phyloP scores from a whole-genome alignment of 129 eudicot genomes.

The Logfia minima region DNA sequence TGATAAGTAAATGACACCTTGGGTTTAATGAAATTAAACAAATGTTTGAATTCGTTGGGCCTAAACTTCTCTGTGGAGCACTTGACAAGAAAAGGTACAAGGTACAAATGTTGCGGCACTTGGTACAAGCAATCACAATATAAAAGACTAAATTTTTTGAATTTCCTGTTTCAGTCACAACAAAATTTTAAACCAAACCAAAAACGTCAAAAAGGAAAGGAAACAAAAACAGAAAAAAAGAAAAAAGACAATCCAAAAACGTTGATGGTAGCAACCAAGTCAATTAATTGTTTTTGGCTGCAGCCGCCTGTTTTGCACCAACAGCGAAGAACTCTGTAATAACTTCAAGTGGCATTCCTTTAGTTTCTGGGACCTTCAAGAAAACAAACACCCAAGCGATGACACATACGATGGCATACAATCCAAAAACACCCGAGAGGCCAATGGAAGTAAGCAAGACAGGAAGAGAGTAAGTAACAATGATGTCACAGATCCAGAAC shows the following conservation, averaged over 20 bases:
- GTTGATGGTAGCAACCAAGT: background rate
- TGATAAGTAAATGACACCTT: background rate
- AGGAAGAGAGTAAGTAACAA: slow-evolving; percentile 85
- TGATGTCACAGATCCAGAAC: slow-evolving; percentile 81
- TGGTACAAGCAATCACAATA: slow-evolving; percentile 28
- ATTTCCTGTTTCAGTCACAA: slow-evolving; percentile 34
- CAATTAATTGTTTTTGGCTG: slow-evolving; percentile 36
- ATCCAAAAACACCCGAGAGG: slow-evolving; percentile 78
- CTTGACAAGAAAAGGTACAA: slow-evolving; percentile 23
- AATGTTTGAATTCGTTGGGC: slow-evolving; percentile 3
- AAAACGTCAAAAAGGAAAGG: slow-evolving; percentile 3
- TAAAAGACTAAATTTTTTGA: slow-evolving; percentile 15
- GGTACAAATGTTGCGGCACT: slow-evolving; percentile 15
- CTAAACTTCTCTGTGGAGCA: slow-evolving; percentile 5
- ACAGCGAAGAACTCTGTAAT: slow-evolving; percentile 86
- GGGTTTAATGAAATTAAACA: background rate
- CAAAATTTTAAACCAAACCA: slow-evolving; percentile 34
- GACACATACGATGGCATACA: slow-evolving; percentile 65
- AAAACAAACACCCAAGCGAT: slow-evolving; percentile 79
- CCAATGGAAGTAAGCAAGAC: slow-evolving; percentile 75
- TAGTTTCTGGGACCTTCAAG: slow-evolving; percentile 95
- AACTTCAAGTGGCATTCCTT: slow-evolving; percentile 99
- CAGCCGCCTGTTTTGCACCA: slow-evolving; percentile 72
- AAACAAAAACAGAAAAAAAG: background rate
- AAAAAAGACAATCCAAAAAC: slow-evolving; percentile 26